These are phyloP conservation scores for Aphanomyces cochlioides DNA, from an alignment of 352 stramenopile species.

Conservation along the genomic window DNA sequence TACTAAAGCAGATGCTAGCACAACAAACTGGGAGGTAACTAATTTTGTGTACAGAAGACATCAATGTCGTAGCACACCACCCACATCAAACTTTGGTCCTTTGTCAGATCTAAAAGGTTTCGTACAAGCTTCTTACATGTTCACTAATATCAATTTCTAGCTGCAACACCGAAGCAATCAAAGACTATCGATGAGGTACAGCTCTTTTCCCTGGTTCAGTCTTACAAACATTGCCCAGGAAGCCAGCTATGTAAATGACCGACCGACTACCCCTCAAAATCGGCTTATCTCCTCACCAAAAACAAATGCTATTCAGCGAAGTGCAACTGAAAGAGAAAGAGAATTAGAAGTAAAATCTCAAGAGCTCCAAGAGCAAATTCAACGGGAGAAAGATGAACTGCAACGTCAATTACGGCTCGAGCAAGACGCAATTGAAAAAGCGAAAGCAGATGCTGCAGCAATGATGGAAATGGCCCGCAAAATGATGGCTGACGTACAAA, in stretches of 20 bases:
- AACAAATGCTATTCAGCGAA: constrained; percentile 12
- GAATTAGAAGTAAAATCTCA: constrained; percentile 24
- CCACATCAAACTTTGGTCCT: not conserved
- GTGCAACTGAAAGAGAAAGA: constrained; percentile 7
- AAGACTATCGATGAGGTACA: constrained; percentile 6
- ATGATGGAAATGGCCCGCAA: constrained; percentile 63
- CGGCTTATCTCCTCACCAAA: not conserved
- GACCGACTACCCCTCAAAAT: not conserved
- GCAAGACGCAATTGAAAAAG: constrained; percentile 59
- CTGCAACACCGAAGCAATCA: not conserved
- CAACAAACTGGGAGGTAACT: constrained; percentile 19
- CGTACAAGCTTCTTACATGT: not conserved
- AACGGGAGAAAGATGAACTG: constrained; percentile 27
- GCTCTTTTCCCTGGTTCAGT: not conserved
- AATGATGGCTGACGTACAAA: constrained; percentile 74
- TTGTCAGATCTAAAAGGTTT: constrained; percentile 6
- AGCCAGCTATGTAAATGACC: not conserved
- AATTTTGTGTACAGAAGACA: not conserved
- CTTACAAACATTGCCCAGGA: constrained; percentile 16
- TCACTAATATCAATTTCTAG: not conserved
- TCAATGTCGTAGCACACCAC: constrained; percentile 1
- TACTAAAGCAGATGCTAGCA: constrained; percentile 75
- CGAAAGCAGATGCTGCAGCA: constrained; percentile 56
- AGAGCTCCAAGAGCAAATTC: constrained; percentile 22
- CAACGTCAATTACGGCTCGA: constrained; percentile 35